Conservation (phyloP, 208 protist genomes). For the Acanthamoeba triangularis region DNA sequence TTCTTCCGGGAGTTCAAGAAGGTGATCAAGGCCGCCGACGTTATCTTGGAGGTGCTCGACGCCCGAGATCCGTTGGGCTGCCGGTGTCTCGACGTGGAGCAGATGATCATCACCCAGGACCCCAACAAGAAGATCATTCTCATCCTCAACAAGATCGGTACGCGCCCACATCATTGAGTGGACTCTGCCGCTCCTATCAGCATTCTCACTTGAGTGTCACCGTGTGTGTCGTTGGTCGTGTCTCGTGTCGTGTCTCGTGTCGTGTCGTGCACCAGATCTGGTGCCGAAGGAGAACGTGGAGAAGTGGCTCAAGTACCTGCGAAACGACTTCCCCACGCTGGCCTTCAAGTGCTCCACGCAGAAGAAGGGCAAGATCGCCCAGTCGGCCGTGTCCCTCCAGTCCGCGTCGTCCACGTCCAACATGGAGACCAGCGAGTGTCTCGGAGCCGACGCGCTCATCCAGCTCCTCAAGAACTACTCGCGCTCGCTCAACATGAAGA, state of each 20-base stretch:
- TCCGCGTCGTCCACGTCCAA: neutral
- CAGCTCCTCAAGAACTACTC: constrained; percentile 90
- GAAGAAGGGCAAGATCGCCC: constrained; percentile 80
- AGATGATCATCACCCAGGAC: constrained; percentile 94
- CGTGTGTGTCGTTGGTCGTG: neutral
- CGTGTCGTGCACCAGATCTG: constrained; percentile 91
- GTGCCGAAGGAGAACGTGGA: constrained; percentile 93
- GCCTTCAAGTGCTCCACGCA: constrained; percentile 94
- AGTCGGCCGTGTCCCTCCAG: neutral
- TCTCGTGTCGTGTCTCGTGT: neutral
- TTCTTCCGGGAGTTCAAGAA: constrained; percentile 92
- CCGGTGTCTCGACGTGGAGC: constrained; percentile 96
- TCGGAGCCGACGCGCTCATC: constrained; percentile 92
- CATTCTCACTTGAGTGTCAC: neutral
- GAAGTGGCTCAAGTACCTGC: constrained; percentile 90
- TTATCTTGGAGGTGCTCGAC: constrained; percentile 94
- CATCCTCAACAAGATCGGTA: constrained; percentile 98
- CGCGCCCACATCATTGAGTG: neutral
- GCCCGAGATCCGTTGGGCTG: constrained; percentile 93
- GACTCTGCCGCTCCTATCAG: too few relatives aligned
- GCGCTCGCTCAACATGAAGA: constrained; percentile 89
- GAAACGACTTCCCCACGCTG: constrained; percentile 90
- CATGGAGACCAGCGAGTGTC: constrained; percentile 61
- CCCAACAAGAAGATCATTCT: constrained; percentile 96
- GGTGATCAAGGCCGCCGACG: constrained; percentile 94